Conservation (phyloP, 306 rosid genomes). For the Dryas octopetala region DNA sequence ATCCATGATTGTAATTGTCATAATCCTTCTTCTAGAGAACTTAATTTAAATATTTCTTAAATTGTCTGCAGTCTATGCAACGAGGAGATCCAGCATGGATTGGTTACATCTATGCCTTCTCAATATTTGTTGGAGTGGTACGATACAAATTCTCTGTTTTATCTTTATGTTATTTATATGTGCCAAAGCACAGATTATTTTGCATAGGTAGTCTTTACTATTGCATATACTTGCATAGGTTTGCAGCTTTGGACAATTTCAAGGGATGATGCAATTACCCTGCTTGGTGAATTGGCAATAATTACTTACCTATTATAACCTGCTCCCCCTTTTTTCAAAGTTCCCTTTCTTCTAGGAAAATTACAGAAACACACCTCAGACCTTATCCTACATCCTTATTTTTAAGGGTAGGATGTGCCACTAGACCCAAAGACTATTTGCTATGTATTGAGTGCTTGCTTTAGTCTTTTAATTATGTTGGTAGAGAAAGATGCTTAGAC, state of each 20-base stretch:
- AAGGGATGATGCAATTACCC: background rate
- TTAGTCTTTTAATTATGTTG: background rate
- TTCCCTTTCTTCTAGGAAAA: background rate
- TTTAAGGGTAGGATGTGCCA: background rate
- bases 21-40: background rate
- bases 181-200: constrained; percentile 9
- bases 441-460: background rate
- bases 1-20: background rate
- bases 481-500: background rate
- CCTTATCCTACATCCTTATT: background rate
- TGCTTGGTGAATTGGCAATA: background rate
- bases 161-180: background rate
- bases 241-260: background rate
- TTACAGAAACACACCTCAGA: background rate
- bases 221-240: background rate
- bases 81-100: constrained; percentile 50
- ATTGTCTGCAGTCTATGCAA: constrained; percentile 57
- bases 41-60: background rate
- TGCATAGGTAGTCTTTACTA: background rate
- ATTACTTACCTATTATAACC: background rate
- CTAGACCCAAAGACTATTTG: background rate
- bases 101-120: constrained; percentile 57
- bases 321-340: background rate
- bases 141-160: constrained; percentile 16
- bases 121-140: constrained; percentile 62